phyloP scores from a whole-genome alignment of 371 early-diverging fungal species.

The Mucor saturninus region DNA sequence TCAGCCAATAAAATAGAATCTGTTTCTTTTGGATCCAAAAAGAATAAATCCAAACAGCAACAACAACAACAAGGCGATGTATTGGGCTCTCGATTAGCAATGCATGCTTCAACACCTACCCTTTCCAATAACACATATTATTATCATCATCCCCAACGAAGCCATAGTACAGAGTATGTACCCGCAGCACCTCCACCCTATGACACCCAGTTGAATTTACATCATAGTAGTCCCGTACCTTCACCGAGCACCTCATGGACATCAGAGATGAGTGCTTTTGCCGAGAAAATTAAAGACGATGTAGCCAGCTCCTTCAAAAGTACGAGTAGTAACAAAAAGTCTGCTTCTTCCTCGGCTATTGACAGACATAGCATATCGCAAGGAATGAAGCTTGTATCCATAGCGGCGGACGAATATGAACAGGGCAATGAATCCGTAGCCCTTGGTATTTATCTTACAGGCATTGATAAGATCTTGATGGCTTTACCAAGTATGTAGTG shows the following conservation, averaged over 20 bases:
- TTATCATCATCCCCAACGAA: conserved; percentile 19
- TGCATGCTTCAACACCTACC: conserved; percentile 11
- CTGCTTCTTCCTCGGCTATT: conserved; percentile 3
- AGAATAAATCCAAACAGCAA: conserved; percentile 9
- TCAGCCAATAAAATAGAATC: conserved; percentile 35
- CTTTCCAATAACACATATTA: not conserved
- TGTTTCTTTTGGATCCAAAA: conserved; percentile 14
- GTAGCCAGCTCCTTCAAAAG: conserved; percentile 20
- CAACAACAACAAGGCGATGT: not conserved
- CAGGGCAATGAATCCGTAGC: conserved; percentile 55
- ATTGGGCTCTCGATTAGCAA: conserved; percentile 12
- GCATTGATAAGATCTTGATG: conserved; percentile 56
- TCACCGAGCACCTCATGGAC: conserved; percentile 47
- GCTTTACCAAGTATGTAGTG: conserved; percentile 57
- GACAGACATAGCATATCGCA: conserved; percentile 54
- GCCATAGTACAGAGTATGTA: conserved; percentile 18
- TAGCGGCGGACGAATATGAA: conserved; percentile 62
- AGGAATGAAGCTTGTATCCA: conserved; percentile 59
- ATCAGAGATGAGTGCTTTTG: conserved; percentile 42
- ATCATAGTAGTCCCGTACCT: conserved; percentile 23
- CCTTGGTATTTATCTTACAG: conserved; percentile 58
- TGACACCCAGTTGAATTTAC: conserved; percentile 2
- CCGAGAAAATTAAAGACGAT: conserved; percentile 42
- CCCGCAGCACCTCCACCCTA: conserved; percentile 29
- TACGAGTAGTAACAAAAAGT: not conserved